phyloP scores from a whole-genome alignment of 2,329 filamentous ascomycete genomes.

The Daldinia sp. region DNA sequence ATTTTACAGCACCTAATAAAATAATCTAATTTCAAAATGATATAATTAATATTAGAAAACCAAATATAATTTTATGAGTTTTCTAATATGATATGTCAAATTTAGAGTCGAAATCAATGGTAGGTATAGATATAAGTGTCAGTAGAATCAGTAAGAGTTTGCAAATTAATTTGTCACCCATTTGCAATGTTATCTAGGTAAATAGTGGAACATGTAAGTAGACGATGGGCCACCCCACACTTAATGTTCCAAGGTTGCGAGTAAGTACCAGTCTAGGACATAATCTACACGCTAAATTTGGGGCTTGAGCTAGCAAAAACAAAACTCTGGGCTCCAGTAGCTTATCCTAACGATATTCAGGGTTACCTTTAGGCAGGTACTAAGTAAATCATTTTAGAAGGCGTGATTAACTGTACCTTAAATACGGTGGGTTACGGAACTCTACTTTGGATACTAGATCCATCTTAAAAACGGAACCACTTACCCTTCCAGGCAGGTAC shows the following conservation, averaged over 20 bases:
- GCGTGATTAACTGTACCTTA: background rate
- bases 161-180: too few species aligned
- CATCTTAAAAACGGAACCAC: background rate
- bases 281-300: background rate
- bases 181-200: constrained; percentile 13
- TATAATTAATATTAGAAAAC: too few species aligned
- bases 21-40: too few species aligned
- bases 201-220: constrained; percentile 26
- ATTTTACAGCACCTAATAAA: too few species aligned
- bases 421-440: background rate
- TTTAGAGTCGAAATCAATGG: too few species aligned
- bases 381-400: background rate
- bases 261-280: background rate
- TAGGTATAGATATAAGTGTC: too few species aligned
- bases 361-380: background rate
- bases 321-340: constrained; percentile 29
- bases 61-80: too few species aligned
- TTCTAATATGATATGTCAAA: too few species aligned
- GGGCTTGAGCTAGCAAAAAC: constrained; percentile 5
- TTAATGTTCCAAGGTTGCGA: constrained; percentile 5
- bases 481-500: background rate
- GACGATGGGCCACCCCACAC: constrained; percentile 29
- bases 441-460: too few species aligned
- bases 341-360: constrained; percentile 29
- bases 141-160: too few species aligned